Evolutionary conservation across 2,329 filamentous ascomycete species (phyloP).

Genomic region (Colletotrichum liriopes): DNA sequence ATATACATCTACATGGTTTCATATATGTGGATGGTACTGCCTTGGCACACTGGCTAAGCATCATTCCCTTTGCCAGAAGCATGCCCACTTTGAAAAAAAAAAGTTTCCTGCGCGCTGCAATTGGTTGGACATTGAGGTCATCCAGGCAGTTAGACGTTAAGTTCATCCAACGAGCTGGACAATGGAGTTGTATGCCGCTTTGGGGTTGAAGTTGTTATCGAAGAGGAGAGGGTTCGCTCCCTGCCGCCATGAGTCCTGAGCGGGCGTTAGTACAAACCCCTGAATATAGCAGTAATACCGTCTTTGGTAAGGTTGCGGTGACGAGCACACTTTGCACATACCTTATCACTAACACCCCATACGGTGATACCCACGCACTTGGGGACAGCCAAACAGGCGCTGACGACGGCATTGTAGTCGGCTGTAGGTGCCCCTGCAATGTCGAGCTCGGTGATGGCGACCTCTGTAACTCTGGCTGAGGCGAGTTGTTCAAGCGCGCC

Average conservation of each 20-base stretch:
- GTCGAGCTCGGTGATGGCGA: slow-evolving; percentile 59
- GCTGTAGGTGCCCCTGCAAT: slow-evolving; percentile 70
- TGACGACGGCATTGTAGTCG: slow-evolving; percentile 54
- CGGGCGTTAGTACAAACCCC: background rate
- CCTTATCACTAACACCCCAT: slow-evolving; percentile 58
- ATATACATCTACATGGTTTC: background rate
- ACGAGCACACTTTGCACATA: background rate
- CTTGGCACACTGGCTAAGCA: background rate
- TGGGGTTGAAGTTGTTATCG: slow-evolving; percentile 65
- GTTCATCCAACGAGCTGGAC: slow-evolving; percentile 44
- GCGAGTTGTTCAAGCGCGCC: slow-evolving; percentile 68
- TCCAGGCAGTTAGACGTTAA: background rate
- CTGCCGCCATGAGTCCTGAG: background rate
- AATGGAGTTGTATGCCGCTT: slow-evolving; percentile 66
- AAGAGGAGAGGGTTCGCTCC: slow-evolving; percentile 65
- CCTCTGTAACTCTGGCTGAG: slow-evolving; percentile 64
- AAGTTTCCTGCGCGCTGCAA: background rate
- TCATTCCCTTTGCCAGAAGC: background rate
- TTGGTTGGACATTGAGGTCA: background rate
- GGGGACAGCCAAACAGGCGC: slow-evolving; percentile 47
- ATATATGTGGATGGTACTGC: background rate
- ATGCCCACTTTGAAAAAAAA: background rate
- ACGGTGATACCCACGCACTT: slow-evolving; percentile 50
- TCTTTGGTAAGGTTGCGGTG: slow-evolving; percentile 49
- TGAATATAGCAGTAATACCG: background rate